phyloP scores from a whole-genome alignment of 345 rosid genomes.

The Litchi chinensis region DNA sequence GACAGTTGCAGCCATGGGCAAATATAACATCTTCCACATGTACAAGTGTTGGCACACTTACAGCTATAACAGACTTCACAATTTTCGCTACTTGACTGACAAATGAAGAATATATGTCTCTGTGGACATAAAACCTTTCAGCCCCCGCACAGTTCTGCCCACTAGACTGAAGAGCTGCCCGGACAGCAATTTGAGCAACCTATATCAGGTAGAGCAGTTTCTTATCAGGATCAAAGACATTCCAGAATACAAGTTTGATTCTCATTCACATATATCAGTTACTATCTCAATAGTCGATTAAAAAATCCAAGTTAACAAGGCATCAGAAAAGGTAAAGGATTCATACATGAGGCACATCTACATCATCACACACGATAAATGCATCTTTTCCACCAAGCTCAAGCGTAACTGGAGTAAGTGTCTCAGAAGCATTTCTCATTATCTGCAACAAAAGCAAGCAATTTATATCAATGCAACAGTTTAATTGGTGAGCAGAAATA shows the following conservation, averaged over 20 bases:
- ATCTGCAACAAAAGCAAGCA: slow-evolving; percentile 58
- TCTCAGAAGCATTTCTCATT: slow-evolving; percentile 86
- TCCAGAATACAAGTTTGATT: slow-evolving; percentile 8
- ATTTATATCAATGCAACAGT: not conserved
- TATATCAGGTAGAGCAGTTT: slow-evolving; percentile 31
- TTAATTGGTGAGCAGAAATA: not conserved
- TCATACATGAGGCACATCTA: slow-evolving; percentile 77
- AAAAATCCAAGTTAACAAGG: slow-evolving; percentile 14
- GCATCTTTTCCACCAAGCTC: slow-evolving; percentile 99
- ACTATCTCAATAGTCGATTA: slow-evolving; percentile 6
- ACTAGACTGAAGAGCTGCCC: slow-evolving; percentile 91
- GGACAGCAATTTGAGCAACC: slow-evolving; percentile 97
- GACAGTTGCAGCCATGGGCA: not conserved
- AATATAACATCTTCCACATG: slow-evolving; percentile 5
- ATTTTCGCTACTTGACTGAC: slow-evolving; percentile 73
- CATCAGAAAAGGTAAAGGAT: slow-evolving; percentile 6
- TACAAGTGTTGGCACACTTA: slow-evolving; percentile 45
- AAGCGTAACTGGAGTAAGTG: slow-evolving; percentile 82
- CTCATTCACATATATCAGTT: not conserved
- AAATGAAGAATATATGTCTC: slow-evolving; percentile 75
- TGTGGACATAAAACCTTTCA: slow-evolving; percentile 95
- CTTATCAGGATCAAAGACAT: slow-evolving; percentile 16
- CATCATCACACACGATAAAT: slow-evolving; percentile 90
- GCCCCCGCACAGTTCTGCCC: slow-evolving; percentile 99
- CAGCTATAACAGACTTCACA: slow-evolving; percentile 89